Evolutionary conservation across 768 basidiomycete species (phyloP).

Genomic region (Trametes cingulata): DNA sequence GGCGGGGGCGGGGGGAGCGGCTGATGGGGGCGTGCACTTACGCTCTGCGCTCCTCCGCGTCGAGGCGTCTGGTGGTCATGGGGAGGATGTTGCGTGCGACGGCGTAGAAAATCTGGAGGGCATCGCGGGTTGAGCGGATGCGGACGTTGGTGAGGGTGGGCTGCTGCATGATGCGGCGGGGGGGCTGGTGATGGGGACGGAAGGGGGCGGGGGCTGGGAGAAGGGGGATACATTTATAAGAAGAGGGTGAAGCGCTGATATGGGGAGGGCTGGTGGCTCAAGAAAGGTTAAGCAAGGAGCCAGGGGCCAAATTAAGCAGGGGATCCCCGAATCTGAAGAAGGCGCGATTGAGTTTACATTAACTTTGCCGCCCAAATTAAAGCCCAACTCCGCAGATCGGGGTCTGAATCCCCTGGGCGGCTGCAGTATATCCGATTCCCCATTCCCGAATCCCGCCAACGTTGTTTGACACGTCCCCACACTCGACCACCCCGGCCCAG

Average conservation of each 20-base stretch:
- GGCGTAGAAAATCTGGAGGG: slow-evolving; percentile 79
- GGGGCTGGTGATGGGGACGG: slow-evolving; percentile 26
- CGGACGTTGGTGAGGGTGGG: slow-evolving; percentile 77
- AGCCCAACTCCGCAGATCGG: slow-evolving; percentile 28
- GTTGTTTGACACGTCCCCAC: slow-evolving; percentile 17
- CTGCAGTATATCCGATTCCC: no score
- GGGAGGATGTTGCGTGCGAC: slow-evolving; percentile 69
- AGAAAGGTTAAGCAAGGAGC: slow-evolving; percentile 18
- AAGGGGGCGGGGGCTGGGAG: slow-evolving; percentile 21
- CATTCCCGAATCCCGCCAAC: slow-evolving; percentile 12
- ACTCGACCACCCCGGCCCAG: slow-evolving; percentile 2
- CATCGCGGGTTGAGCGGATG: slow-evolving; percentile 77
- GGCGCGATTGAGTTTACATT: slow-evolving; percentile 57
- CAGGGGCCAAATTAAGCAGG: slow-evolving; percentile 23
- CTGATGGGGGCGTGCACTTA: no score
- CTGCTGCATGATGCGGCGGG: slow-evolving; percentile 54
- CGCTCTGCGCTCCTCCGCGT: slow-evolving; percentile 70
- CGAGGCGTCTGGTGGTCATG: slow-evolving; percentile 78
- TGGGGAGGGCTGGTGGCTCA: background rate
- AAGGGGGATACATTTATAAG: slow-evolving; percentile 33
- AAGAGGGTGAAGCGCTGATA: slow-evolving; percentile 9
- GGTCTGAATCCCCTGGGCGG: slow-evolving; percentile 17
- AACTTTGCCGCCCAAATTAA: slow-evolving; percentile 45
- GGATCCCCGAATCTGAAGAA: slow-evolving; percentile 35
- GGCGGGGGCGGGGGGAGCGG: background rate